Evolutionary conservation across 495 filamentous ascomycete genomes (phyloP).

Genomic region (Penicillium angulare): DNA sequence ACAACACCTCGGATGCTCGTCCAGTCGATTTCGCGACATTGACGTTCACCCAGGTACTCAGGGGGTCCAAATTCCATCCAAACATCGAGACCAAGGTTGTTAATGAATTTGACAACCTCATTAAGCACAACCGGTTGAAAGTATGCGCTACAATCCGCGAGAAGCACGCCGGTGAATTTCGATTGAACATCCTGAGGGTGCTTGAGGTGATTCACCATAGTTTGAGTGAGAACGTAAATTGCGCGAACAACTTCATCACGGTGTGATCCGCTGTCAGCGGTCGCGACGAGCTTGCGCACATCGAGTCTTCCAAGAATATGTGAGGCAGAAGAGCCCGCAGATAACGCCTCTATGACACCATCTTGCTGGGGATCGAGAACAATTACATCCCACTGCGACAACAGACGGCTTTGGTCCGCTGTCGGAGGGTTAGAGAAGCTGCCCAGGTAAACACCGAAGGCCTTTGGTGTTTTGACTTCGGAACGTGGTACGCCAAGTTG

Average conservation of each 20-base stretch:
- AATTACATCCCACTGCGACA: not conserved
- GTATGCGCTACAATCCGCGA: not conserved
- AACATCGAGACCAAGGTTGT: slow-evolving; percentile 1
- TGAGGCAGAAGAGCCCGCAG: not conserved
- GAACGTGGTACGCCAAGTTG: not conserved
- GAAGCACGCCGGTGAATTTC: not conserved
- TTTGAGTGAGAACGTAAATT: not conserved
- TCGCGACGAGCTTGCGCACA: slow-evolving; percentile 2
- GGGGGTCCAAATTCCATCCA: slow-evolving; percentile 3
- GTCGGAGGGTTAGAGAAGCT: not conserved
- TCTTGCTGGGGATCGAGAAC: not conserved
- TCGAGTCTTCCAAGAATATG: not conserved
- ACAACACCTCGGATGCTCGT: not conserved
- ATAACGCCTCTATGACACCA: not conserved
- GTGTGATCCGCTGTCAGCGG: not conserved
- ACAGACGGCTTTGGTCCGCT: not conserved
- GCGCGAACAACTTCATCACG: slow-evolving; percentile 3
- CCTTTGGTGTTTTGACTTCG: not conserved
- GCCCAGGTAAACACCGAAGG: slow-evolving; percentile 3
- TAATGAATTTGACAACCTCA: slow-evolving; percentile 3
- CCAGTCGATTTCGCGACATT: slow-evolving; percentile 6
- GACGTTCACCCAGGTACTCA: not conserved
- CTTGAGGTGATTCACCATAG: not conserved
- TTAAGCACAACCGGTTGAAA: slow-evolving; percentile 2
- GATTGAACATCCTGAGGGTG: not conserved